Evolutionary conservation across 768 basidiomycete species (phyloP), one percentile per base, ranked within the genome.

Genomic region (Neoboletus brunneissimus): DNA sequence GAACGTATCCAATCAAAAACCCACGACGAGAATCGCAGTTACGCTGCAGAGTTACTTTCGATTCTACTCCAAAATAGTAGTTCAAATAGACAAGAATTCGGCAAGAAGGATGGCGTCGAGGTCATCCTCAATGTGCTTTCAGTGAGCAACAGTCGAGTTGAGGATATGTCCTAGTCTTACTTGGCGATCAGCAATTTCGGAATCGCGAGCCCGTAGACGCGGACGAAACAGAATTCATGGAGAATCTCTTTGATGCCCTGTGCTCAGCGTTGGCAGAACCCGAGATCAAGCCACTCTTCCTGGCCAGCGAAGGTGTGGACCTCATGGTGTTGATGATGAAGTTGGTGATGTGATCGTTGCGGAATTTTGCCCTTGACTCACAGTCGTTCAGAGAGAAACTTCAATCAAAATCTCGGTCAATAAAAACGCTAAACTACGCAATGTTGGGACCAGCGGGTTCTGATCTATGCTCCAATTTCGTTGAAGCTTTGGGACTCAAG

Each of bases 241-340:
- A 98, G 69, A 98, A 99, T 71, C 66, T 93, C 4, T 98, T 98
- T 67, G 91, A 98, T 68, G 73, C 86, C 0, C 72, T 99, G 23
- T 98, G 97, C 68, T 95, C 94, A 0, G 81, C 87, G 0, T 77
- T 98, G 23, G 82, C 78, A 34, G 94, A 96, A 71, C 77, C 86
- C 15, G 77, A 85, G 46, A 84, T 89, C 68, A 98, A 98, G 72
- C 71, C 79, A 18, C 73, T 85, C 4, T 98, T 99, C 73, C 74
- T 94, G n/a, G 83, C 86, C 11, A 87, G 87, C 20, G 97, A 99
- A 71, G 97, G 97, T 2, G 85, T 94, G 15, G 97, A 99, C 64
- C 80, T 99, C 34, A 98, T 98, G 94, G 82, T 97, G n/a, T 78
- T 98, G 60, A 89, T 97, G 82, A 94, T 98, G 89, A 96, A 89